These are phyloP conservation scores for Solanum hybrid DNA, from an alignment of 305 asterid species.

Conservation along the genomic window DNA sequence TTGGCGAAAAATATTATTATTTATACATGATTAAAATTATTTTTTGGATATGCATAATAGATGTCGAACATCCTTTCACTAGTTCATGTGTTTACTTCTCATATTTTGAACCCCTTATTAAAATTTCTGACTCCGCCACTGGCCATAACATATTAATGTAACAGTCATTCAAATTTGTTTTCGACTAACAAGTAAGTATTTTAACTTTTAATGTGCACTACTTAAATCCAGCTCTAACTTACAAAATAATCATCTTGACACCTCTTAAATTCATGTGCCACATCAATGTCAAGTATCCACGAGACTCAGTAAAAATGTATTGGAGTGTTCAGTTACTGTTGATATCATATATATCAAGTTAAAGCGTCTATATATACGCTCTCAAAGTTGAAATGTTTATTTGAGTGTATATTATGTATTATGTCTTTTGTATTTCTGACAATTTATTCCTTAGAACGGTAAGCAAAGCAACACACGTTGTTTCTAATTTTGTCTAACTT, in stretches of 20 bases:
- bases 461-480: not conserved
- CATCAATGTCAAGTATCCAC: not conserved
- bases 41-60: too few relatives aligned
- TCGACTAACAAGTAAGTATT: not conserved
- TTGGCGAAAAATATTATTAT: too few relatives aligned
- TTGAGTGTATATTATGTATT: not conserved
- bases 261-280: not conserved
- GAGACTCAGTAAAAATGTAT: rapidly evolving
- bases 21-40: too few relatives aligned
- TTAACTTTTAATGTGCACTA: not conserved
- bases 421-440: not conserved
- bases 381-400: too few relatives aligned
- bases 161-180: not conserved
- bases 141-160: too few relatives aligned
- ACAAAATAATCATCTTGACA: too few relatives aligned
- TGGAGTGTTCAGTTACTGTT: too few relatives aligned
- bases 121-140: too few relatives aligned
- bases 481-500: too few relatives aligned
- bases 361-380: rapidly evolving
- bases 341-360: not conserved
- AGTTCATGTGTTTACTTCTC: too few relatives aligned
- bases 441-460: not conserved
- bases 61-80: too few relatives aligned
- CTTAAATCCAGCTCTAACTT: not conserved
- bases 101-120: too few relatives aligned